A percentile compares a stretch with the other conserved stretches of the same genome.
Conservation (phyloP, 257 asterid genomes). For the Mitragyna speciosa region DNA sequence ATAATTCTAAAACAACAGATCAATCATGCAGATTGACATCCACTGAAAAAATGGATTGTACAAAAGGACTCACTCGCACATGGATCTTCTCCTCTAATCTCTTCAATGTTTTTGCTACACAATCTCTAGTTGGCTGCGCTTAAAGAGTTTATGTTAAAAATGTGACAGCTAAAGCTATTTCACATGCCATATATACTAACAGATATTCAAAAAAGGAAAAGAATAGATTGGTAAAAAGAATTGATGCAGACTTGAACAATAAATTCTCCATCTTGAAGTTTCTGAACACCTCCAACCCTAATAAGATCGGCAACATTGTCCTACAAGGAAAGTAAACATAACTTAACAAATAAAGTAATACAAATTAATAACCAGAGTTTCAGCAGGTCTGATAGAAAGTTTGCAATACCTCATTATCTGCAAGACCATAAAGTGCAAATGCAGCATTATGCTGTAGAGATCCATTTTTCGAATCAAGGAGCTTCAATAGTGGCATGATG, state of each 20-base stretch:
- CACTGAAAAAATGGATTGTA: neutral
- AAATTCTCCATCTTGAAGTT: constrained; percentile 96
- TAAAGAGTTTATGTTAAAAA: neutral
- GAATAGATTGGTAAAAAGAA: neutral
- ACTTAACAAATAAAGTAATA: neutral
- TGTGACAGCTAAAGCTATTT: neutral
- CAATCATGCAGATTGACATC: neutral
- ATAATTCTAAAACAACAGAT: neutral
- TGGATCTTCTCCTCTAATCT: constrained; percentile 95
- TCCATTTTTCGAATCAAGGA: constrained; percentile 91
- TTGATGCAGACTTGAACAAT: constrained; percentile 68
- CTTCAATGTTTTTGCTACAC: constrained; percentile 96
- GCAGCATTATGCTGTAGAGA: constrained; percentile 99
- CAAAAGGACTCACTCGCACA: constrained; percentile 76
- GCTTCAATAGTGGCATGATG: constrained; percentile 72
- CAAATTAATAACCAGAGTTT: neutral
- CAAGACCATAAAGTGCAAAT: constrained; percentile 97
- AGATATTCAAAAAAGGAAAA: neutral
- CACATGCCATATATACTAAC: neutral
- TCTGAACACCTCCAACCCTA: constrained; percentile 93
- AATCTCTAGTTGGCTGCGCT: constrained; percentile 96
- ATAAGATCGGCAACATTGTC: constrained; percentile 93
- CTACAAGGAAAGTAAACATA: constrained; percentile 34
- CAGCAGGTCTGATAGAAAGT: neutral
- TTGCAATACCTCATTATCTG: constrained; percentile 83